A percentile compares a stretch with the other conserved stretches of the same genome.
Evolutionary conservation across 1,284 basidiomycete species (phyloP).

Genomic region (Somion occarium): DNA sequence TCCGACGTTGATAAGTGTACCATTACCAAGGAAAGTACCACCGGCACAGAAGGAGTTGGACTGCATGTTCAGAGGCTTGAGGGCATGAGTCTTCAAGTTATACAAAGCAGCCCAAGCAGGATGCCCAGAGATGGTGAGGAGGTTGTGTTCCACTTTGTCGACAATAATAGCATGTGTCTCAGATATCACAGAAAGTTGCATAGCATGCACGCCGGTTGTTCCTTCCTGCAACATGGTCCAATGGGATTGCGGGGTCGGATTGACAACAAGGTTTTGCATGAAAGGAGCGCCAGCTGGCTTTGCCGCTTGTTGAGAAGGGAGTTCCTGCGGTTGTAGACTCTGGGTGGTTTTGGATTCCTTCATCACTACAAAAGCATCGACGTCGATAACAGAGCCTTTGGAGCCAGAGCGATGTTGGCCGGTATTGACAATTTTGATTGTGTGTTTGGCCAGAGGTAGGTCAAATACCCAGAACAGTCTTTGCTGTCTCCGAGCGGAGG

Average conservation of each 20-base stretch:
- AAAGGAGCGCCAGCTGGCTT: slow-evolving; percentile 8
- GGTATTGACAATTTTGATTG: slow-evolving; percentile 57
- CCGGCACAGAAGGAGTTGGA: slow-evolving; percentile 90
- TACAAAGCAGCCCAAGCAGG: slow-evolving; percentile 79
- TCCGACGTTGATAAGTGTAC: slow-evolving; percentile 72
- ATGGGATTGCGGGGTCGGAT: slow-evolving; percentile 13
- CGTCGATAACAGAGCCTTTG: slow-evolving; percentile 36
- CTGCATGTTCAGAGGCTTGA: slow-evolving; percentile 59
- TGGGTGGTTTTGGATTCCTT: slow-evolving; percentile 6
- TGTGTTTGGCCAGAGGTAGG: slow-evolving; percentile 49
- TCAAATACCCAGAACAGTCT: slow-evolving; percentile 59
- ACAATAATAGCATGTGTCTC: slow-evolving; percentile 66
- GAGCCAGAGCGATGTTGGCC: slow-evolving; percentile 36
- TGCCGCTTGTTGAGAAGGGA: neutral
- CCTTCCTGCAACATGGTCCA: slow-evolving; percentile 57
- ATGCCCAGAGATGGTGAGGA: slow-evolving; percentile 63
- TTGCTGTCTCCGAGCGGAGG: slow-evolving; percentile 44
- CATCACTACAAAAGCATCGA: slow-evolving; percentile 69
- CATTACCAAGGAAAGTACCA: slow-evolving; percentile 71
- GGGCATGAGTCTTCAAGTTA: slow-evolving; percentile 57
- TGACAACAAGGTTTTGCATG: slow-evolving; percentile 21
- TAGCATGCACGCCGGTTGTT: slow-evolving; percentile 74
- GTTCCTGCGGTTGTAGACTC: neutral
- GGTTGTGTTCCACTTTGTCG: slow-evolving; percentile 85
- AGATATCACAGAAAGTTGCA: slow-evolving; percentile 75